Evolutionary conservation across 73 alveolate genomes (phyloP).

Genomic region (Paramecium pentaurelia): DNA sequence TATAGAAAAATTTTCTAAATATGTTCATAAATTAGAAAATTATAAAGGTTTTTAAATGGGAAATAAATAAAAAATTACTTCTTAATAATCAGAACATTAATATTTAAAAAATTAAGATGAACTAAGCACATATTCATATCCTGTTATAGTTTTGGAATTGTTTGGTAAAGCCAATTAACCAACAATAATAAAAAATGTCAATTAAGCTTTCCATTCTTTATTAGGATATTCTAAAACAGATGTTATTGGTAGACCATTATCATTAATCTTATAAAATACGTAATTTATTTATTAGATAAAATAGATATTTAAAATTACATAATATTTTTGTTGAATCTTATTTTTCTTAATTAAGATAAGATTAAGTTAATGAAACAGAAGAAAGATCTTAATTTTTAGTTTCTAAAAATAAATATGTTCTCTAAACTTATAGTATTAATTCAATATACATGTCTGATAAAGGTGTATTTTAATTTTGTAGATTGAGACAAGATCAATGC

Average conservation of each 20-base stretch:
- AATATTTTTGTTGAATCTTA: neutral
- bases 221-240: constrained; percentile 7
- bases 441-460: neutral
- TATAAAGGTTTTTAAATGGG: neutral
- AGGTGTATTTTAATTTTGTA: neutral
- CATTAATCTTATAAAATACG: neutral
- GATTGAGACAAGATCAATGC: neutral
- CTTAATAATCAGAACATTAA: neutral
- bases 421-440: neutral
- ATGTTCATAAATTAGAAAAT: neutral
- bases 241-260: neutral
- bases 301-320: neutral
- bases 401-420: neutral
- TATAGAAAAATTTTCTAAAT: neutral
- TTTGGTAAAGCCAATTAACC: neutral
- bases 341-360: neutral
- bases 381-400: neutral
- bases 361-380: neutral
- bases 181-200: neutral
- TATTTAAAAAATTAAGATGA: neutral
- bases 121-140: neutral
- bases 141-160: neutral
- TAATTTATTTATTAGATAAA: neutral
- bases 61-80: neutral
- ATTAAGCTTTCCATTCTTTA: neutral